Conservation (phyloP, 1,284 basidiomycete species). For the Peniophora sp. region DNA sequence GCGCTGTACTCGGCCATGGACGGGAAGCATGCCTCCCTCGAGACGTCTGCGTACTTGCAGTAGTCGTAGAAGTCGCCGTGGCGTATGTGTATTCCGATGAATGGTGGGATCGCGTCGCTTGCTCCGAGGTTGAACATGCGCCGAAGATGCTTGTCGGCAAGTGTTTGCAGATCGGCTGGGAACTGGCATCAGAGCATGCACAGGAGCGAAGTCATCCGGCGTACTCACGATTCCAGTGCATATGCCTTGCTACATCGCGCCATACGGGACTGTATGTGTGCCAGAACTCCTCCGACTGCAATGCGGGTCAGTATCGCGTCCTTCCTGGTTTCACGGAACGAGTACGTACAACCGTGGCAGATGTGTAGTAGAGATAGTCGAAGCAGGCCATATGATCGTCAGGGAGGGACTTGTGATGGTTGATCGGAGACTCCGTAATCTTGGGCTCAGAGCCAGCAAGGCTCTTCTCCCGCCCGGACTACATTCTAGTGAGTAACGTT, state of each 20-base stretch:
- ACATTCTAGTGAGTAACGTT: no score
- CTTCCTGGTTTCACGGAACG: not conserved
- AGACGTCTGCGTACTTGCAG: constrained; percentile 30
- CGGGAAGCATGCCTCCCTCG: constrained; percentile 51
- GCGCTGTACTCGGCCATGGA: constrained; percentile 49
- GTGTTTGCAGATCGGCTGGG: constrained; percentile 21
- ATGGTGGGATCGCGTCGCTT: constrained; percentile 32
- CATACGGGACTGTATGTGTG: constrained; percentile 40
- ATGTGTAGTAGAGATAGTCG: constrained; percentile 47
- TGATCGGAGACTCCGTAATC: no score
- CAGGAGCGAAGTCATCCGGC: no score
- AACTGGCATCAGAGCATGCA: no score
- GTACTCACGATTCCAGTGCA: constrained; percentile 29
- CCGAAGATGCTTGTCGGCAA: constrained; percentile 33
- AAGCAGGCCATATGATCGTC: constrained; percentile 47
- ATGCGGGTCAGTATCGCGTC: not conserved
- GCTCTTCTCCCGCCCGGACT: no score
- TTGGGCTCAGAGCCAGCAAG: no score
- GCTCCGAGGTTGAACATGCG: constrained; percentile 29
- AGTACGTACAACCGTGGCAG: constrained; percentile 24
- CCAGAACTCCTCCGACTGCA: constrained; percentile 35
- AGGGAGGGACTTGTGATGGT: constrained; percentile 17
- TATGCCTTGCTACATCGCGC: constrained; percentile 36
- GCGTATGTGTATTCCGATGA: constrained; percentile 48
- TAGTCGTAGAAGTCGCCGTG: constrained; percentile 53